These are phyloP conservation scores for Leishmania tarentolae DNA, from an alignment of 208 protist species.

Conservation along the genomic window DNA sequence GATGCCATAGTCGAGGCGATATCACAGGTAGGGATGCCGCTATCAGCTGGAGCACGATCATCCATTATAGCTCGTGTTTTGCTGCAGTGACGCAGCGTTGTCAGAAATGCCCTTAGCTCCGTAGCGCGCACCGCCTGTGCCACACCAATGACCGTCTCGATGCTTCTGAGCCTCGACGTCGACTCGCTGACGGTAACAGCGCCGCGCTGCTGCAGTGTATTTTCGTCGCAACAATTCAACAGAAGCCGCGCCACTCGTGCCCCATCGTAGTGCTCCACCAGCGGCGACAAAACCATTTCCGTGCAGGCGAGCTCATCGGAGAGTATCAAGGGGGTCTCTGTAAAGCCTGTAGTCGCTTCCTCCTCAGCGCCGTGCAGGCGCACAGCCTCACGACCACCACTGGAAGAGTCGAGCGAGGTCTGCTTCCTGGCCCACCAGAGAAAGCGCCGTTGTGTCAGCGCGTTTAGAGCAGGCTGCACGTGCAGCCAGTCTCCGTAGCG, in stretches of 20 bases:
- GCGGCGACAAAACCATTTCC: not conserved
- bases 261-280: conserved; percentile 39
- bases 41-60: not conserved
- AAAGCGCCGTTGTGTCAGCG: conserved; percentile 21
- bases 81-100: conserved; percentile 18
- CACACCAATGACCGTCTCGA: conserved; percentile 23
- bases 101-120: conserved; percentile 36
- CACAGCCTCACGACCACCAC: not conserved
- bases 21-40: not conserved
- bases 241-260: conserved; percentile 30
- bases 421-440: conserved; percentile 17
- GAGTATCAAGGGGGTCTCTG: not conserved
- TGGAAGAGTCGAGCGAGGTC: not conserved
- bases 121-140: conserved; percentile 36
- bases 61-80: not conserved
- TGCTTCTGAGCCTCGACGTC: not conserved
- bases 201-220: not conserved
- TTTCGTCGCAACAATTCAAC: not conserved
- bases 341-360: not conserved
- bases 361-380: not conserved
- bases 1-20: not conserved
- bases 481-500: conserved; percentile 61
- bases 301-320: not conserved
- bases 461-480: conserved; percentile 40
- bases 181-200: not conserved